Conservation (phyloP, 2,329 filamentous ascomycete species). For the Ascomycota sp. region DNA sequence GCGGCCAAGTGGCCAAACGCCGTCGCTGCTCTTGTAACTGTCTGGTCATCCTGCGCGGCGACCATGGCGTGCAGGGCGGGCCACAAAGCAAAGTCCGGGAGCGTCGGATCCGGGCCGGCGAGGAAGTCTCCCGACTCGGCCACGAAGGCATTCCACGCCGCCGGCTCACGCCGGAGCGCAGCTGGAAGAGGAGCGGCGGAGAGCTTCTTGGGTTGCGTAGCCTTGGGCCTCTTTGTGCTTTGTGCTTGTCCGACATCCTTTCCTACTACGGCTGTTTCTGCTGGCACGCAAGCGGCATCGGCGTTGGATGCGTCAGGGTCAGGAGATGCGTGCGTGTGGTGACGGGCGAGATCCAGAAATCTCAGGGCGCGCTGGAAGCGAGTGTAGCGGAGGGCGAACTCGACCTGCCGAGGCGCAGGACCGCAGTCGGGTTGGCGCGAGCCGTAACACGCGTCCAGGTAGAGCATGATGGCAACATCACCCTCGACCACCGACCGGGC, state of each 20-base stretch:
- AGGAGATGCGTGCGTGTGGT: too few relatives aligned
- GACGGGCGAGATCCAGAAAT: slow-evolving; percentile 11
- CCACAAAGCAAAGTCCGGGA: slow-evolving; percentile 38
- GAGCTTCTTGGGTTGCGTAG: slow-evolving; percentile 2
- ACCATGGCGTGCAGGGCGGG: slow-evolving; percentile 29
- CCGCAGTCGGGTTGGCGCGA: slow-evolving; percentile 7
- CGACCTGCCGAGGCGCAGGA: slow-evolving; percentile 5
- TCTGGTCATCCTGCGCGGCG: too few relatives aligned
- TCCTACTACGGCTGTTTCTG: too few relatives aligned
- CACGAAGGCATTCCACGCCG: slow-evolving; percentile 19
- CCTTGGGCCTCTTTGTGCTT: neutral
- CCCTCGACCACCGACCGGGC: slow-evolving; percentile 26
- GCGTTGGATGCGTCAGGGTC: too few relatives aligned
- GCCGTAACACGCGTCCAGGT: slow-evolving; percentile 35
- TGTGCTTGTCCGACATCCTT: too few relatives aligned
- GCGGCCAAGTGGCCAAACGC: slow-evolving; percentile 10
- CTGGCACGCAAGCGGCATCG: too few relatives aligned
- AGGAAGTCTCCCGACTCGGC: slow-evolving; percentile 17
- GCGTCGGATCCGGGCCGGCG: slow-evolving; percentile 17
- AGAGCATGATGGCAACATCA: slow-evolving; percentile 32
- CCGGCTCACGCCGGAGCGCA: slow-evolving; percentile 16
- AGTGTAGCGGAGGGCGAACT: slow-evolving; percentile 16
- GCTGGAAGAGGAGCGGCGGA: too few relatives aligned
- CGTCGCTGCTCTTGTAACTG: slow-evolving; percentile 11
- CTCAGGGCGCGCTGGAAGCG: slow-evolving; percentile 19